Evolutionary conservation across 2,329 filamentous ascomycete species (phyloP), one percentile per base, ranked within the genome.

Genomic region (Colletotrichum cuscutae): DNA sequence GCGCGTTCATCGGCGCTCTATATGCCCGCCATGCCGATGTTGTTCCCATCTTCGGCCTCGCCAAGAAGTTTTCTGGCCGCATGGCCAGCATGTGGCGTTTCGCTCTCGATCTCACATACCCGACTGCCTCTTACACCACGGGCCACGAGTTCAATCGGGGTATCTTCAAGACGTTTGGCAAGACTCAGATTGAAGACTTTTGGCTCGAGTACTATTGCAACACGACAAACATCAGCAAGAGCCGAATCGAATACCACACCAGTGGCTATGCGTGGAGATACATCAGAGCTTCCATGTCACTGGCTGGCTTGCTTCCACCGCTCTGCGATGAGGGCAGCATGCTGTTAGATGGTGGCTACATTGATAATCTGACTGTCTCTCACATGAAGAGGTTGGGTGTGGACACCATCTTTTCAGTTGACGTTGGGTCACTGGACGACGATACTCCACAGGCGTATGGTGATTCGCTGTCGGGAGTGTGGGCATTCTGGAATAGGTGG

Each of bases 31-130:
- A 99, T 80, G 97, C 96, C 11, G 97, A 99, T 79, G 92, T 98
- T 1, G 96, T 99, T 5, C 97, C 97, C 13, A 98, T 98, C 89
- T 98, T 97, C 78, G 97, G 97, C 0, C 90, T 97, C 58, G 95
- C 95, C 15, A 99, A 99, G 88, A 98, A 98, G 81, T 99, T 99
- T 81, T 91, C 97, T 0, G 95, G 97, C 5, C 93, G 97, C n/a
- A 99, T 99, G 97, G 95, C 94, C 57, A 98, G 96, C 82, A 94
- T 98, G 84, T 99, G 97, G 97, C 91, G 97, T n/a, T 98, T 99
- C 81, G 95, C 95, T 1, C 87, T 99, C 3, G 97, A 99, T 80
- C 83, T 99, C 77, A 99, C 97, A 0, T 99, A 99, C 81, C 97
- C 97, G 0, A 97, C 96, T 6, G 95, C 94, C 8, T 98, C 96